phyloP scores from a whole-genome alignment of 805 yeast genomes.

The Candida sanyiensis region DNA sequence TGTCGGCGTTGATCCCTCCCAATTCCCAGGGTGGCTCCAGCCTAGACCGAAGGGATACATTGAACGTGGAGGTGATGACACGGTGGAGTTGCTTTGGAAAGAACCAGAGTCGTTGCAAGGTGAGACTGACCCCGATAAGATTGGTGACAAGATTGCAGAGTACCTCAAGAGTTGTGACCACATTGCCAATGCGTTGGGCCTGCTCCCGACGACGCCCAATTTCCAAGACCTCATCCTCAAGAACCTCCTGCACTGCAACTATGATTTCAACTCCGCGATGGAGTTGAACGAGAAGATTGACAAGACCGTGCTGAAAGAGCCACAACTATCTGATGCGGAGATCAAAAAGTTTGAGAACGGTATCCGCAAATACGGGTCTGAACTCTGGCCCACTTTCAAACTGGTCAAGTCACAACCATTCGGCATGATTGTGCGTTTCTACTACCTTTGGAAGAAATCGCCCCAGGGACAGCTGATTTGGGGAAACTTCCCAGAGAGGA shows the following conservation, averaged over 20 bases:
- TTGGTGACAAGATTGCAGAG: constrained; percentile 35
- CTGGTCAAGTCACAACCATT: constrained; percentile 69
- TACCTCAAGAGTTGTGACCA: constrained; percentile 53
- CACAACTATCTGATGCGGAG: constrained; percentile 65
- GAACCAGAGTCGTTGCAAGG: constrained; percentile 25
- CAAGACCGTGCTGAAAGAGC: constrained; percentile 62
- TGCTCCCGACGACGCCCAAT: constrained; percentile 68
- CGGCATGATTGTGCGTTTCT: constrained; percentile 78
- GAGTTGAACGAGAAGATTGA: constrained; percentile 42
- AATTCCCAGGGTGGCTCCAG: constrained; percentile 71
- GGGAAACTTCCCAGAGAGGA: constrained; percentile 76
- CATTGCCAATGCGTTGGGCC: constrained; percentile 47
- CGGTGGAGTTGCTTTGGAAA: constrained; percentile 65
- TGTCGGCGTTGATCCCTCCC: constrained; percentile 35
- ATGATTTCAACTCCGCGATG: constrained; percentile 47
- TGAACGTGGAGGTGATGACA: constrained; percentile 75
- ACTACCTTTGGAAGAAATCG: constrained; percentile 90
- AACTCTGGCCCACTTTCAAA: constrained; percentile 65
- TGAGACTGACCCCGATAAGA: constrained; percentile 18
- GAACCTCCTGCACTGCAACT: constrained; percentile 45
- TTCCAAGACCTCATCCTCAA: constrained; percentile 71
- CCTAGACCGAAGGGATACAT: constrained; percentile 75
- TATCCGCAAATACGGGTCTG: constrained; percentile 68
- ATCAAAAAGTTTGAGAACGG: constrained; percentile 66
- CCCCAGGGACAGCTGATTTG: constrained; percentile 67